Percentiles rank a stretch among this genome's conserved stretches.
These are phyloP conservation scores for Wickerhamiella pararugosa DNA, from an alignment of 1,139 yeast genomes.

Conservation along the genomic window DNA sequence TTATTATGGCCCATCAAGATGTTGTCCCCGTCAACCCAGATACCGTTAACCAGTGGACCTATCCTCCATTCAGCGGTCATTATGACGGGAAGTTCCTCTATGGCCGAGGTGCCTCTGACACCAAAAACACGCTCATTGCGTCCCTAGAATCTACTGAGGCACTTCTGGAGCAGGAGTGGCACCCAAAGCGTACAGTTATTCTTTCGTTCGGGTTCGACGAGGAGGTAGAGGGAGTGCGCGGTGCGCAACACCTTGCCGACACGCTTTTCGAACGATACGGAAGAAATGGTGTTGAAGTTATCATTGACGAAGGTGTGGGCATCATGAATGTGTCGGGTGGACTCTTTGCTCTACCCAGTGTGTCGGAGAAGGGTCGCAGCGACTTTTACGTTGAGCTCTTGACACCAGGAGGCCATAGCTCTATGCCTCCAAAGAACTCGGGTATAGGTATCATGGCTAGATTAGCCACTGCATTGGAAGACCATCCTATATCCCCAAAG, in stretches of 20 bases:
- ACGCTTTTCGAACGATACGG: slow-evolving; percentile 40
- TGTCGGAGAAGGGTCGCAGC: slow-evolving; percentile 53
- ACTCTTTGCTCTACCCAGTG: slow-evolving; percentile 42
- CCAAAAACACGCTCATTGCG: slow-evolving; percentile 43
- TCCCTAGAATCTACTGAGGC: slow-evolving; percentile 45
- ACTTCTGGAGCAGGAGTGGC: slow-evolving; percentile 30
- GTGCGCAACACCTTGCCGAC: slow-evolving; percentile 35
- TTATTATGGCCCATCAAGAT: slow-evolving; percentile 68
- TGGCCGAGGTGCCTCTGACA: slow-evolving; percentile 57
- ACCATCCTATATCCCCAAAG: slow-evolving; percentile 33
- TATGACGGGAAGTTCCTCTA: slow-evolving; percentile 43
- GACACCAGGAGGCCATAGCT: slow-evolving; percentile 61
- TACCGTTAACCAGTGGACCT: slow-evolving; percentile 44
- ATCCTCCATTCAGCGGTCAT: slow-evolving; percentile 55
- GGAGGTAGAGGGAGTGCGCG: slow-evolving; percentile 44
- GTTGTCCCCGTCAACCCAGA: slow-evolving; percentile 61
- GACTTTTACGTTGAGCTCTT: slow-evolving; percentile 35
- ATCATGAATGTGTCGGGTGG: slow-evolving; percentile 30
- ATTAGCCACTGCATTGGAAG: slow-evolving; percentile 36
- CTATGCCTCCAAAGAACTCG: slow-evolving; percentile 58
- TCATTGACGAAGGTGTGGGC: slow-evolving; percentile 50
- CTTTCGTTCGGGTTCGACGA: slow-evolving; percentile 62
- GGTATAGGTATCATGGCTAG: slow-evolving; percentile 51
- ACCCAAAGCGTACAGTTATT: slow-evolving; percentile 41
- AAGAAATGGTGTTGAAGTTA: slow-evolving; percentile 36